A percentile compares a stretch with the other conserved stretches of the same genome.
These are phyloP conservation scores for Castanea mollissima DNA, from an alignment of 306 rosid species.

Conservation along the genomic window DNA sequence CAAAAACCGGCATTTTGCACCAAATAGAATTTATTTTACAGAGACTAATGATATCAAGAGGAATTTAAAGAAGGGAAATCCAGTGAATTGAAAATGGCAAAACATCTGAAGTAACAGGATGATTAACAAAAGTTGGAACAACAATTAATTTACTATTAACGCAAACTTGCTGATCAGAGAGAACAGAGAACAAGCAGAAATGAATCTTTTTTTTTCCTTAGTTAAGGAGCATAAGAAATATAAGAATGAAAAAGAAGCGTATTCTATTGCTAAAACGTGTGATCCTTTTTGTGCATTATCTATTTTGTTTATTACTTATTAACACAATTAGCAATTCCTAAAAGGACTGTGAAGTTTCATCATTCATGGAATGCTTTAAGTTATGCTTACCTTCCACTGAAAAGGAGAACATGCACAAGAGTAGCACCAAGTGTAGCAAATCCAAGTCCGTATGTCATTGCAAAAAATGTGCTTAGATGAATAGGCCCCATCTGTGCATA, in stretches of 20 bases:
- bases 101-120: too few species aligned
- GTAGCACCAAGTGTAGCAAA: slow-evolving; percentile 79
- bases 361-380: not conserved
- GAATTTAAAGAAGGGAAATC: too few species aligned
- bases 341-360: not conserved
- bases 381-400: slow-evolving; percentile 58
- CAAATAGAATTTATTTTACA: not conserved
- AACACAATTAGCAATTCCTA: not conserved
- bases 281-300: not conserved
- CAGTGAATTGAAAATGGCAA: too few species aligned
- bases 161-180: too few species aligned
- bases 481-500: slow-evolving; percentile 50
- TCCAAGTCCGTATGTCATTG: slow-evolving; percentile 75
- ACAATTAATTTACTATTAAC: too few species aligned
- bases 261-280: not conserved
- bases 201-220: too few species aligned
- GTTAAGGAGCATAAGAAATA: not conserved
- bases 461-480: slow-evolving; percentile 76
- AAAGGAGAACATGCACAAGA: slow-evolving; percentile 66
- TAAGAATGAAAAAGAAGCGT: not conserved
- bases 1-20: not conserved
- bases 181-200: too few species aligned
- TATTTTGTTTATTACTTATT: not conserved
- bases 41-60: too few species aligned
- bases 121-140: too few species aligned